Base-by-base conservation (phyloP, 441 rosid species). In the Bocquillonia castaneifolia region DNA sequence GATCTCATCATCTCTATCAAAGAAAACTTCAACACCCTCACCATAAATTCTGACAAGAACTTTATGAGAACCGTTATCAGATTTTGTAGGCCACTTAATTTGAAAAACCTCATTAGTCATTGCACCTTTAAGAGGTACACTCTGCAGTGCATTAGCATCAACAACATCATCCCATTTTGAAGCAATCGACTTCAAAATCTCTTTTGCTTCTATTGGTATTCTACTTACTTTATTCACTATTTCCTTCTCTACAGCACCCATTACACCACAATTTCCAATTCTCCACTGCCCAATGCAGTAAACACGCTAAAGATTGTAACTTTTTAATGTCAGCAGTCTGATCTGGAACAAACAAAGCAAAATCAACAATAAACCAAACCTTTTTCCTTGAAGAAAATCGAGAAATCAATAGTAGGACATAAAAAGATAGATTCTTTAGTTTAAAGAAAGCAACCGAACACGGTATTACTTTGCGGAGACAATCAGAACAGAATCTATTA, bases 41-140 rank as follows among this genome's bases (percentile, higher is more conserved):
- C 99, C 96, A 36, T 93, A 93, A 60, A 93, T 85, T 86, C 99
- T 83, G 50, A 88, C 86, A 37, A 93, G 57, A 83, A 93, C 97
- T 78, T 88, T 91, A 25, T 79, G 84, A 0, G 95, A 81, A 64
- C 73, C 75, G 20, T 76, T 53, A 23, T 59, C 75, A 8, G 68
- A 68, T 67, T 73, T 79, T 5, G 86, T 79, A 0, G 83, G 91
- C 94, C 94, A 88, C 78, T 84, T 88, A 56, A 86, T 85, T 69
- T 88, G 85, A 71, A 80, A 88, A 14, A 86, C 88, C 81, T 82
- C 39, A 76, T 88, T 88, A 59, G 93, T 88, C 93, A 88, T 83
- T 10, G 94, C 91, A 61, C 93, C 93, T 78, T 84, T 86, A 25
- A 86, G 83, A 66, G 82, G 93, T 57, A 83, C 76, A 64, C 86